Evolutionary conservation across 2,329 filamentous ascomycete genomes (phyloP), one percentile per base, ranked within the genome.

Genomic region (Phyllosticta ampelicida): DNA sequence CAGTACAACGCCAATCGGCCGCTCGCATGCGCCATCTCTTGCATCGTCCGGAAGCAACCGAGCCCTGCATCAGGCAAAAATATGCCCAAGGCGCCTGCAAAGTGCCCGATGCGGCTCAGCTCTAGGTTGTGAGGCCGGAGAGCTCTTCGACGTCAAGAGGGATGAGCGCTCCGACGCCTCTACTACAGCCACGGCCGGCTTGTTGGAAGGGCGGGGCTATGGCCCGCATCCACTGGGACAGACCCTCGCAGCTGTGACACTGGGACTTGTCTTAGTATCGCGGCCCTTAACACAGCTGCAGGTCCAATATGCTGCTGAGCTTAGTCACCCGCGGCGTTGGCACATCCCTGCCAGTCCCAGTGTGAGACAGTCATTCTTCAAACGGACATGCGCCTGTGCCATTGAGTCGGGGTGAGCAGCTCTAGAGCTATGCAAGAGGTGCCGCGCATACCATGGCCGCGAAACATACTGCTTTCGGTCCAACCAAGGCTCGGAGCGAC

Each of bases 401-500:
- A 59, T 59, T 36, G 50, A 53, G 29, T 52, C 53, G 19, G 48
- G 48, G 30, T 48, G 57, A 26, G 53, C 28, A 55, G 53, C 6
- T 51, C 51, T 53, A 53, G 48, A 55, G 57, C 49, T 30, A 19
- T 53, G 57, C 53, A 59, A 51, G 57, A 55, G 51, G 53, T 55
- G 57, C 57, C 57, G 57, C 57, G 57, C 57, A 59, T 59, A 59
- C 57, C 57, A 53, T 55, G 57, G 52, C 57, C 57, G 57, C 57
- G 57, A 59, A 59, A 59, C 57, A 59, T 59, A 59, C 57, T 59
- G 57, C 57, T 59, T 59, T 59, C 57, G 57, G 57, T 59, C 57
- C 53, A 55, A 53, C 53, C 57, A 59, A 54, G 56, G 53, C 56
- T 44, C 51, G 50, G 36, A 48, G 56, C 26, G 53, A 30, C 57